phyloP scores from a whole-genome alignment of 768 basidiomycete species.

The Termitomyces sp. region DNA sequence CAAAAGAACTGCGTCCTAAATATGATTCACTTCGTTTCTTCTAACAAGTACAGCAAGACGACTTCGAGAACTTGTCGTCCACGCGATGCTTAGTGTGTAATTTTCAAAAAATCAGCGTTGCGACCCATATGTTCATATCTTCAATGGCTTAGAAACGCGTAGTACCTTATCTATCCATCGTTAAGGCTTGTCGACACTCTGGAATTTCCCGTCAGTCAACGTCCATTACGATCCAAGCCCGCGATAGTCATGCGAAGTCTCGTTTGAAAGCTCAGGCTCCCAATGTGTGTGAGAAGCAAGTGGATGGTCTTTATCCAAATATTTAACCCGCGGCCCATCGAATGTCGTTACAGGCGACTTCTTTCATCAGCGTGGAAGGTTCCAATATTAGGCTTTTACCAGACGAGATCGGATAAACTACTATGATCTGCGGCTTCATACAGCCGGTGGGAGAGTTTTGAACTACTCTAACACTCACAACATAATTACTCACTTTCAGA shows the following conservation, averaged over 20 bases:
- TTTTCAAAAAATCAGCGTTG: no score
- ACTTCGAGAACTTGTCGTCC: slow-evolving; percentile 7
- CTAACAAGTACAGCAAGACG: no score
- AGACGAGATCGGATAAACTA: no score
- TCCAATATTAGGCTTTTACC: slow-evolving; percentile 26
- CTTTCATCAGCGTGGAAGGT: slow-evolving; percentile 21
- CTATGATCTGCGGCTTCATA: no score
- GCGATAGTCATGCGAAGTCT: slow-evolving; percentile 33
- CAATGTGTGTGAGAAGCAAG: slow-evolving; percentile 31
- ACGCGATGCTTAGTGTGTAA: slow-evolving; percentile 9
- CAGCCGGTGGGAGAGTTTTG: no score
- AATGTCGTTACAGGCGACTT: slow-evolving; percentile 23
- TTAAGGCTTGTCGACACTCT: slow-evolving; percentile 29
- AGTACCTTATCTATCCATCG: slow-evolving; percentile 31
- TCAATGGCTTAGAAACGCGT: no score
- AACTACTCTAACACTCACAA: no score
- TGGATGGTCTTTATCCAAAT: no score
- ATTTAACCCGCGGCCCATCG: slow-evolving; percentile 28
- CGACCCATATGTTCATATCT: no score
- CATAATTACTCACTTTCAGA: no score
- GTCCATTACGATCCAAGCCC: background rate
- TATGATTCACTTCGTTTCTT: background rate
- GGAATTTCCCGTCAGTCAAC: no score
- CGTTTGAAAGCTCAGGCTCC: slow-evolving; percentile 36
- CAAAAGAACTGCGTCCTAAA: slow-evolving; percentile 9